phyloP scores from a whole-genome alignment of 2,329 filamentous ascomycete genomes.

The Aspergillus sergii region DNA sequence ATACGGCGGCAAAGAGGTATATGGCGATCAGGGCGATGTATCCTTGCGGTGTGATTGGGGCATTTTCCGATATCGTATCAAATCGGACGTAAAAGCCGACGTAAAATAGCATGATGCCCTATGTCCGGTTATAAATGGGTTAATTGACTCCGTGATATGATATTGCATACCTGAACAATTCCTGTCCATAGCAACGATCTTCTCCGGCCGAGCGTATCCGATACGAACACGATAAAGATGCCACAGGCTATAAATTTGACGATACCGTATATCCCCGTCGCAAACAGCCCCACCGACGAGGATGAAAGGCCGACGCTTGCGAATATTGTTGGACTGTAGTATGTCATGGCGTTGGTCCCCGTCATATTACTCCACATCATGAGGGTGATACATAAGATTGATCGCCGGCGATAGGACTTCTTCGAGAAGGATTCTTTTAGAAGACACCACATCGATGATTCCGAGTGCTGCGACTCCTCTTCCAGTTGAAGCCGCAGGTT shows the following conservation, averaged over 20 bases:
- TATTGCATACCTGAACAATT: not conserved
- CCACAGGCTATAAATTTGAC: not conserved
- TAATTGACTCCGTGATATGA: accelerated
- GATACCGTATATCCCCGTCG: constrained; percentile 5
- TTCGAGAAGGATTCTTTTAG: not conserved
- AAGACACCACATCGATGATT: not conserved
- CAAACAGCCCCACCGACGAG: not conserved
- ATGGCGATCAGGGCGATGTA: not conserved
- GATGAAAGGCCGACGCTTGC: not conserved
- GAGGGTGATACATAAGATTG: constrained; percentile 1
- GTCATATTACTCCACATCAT: constrained; percentile 5
- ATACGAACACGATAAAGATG: not conserved
- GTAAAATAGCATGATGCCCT: not conserved
- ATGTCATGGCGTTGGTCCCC: constrained; percentile 2
- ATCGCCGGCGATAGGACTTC: constrained; percentile 2
- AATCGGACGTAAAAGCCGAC: not conserved
- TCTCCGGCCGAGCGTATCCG: not conserved
- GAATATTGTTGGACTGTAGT: not conserved
- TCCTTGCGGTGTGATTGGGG: not conserved
- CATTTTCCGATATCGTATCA: not conserved
- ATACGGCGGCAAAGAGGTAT: not conserved
- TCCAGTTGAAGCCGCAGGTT: not conserved
- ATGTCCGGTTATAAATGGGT: not conserved
- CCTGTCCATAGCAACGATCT: not conserved
- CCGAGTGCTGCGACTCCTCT: not conserved